These are phyloP conservation scores for Hymenoscyphus scutula DNA, from an alignment of 2,329 filamentous ascomycete species.

Conservation along the genomic window DNA sequence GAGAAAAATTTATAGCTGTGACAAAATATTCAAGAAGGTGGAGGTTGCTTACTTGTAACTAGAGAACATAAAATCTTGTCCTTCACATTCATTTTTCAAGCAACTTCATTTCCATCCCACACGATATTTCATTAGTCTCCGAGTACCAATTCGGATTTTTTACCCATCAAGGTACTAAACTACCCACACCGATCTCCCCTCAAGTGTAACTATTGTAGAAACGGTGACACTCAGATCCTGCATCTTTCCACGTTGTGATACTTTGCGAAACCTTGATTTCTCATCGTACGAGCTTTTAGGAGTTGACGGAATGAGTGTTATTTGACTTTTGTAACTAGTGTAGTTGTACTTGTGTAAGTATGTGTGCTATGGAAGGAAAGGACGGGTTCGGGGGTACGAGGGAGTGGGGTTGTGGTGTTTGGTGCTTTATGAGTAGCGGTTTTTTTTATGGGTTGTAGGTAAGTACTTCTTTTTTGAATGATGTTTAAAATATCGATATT, in stretches of 20 bases:
- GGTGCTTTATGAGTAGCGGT: neutral
- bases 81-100: no score
- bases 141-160: neutral
- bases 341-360: neutral
- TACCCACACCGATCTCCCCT: neutral
- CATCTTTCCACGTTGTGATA: neutral
- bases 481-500: neutral
- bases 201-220: neutral
- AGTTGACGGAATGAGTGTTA: neutral
- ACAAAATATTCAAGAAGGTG: no score
- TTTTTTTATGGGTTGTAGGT: neutral
- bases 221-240: conserved; percentile 1
- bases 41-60: neutral
- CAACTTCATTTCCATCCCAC: no score
- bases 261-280: neutral
- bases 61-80: neutral
- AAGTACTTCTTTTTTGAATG: neutral
- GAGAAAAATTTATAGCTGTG: no score
- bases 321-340: neutral
- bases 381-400: neutral
- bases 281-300: no score
- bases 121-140: no score
- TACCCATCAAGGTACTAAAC: neutral
- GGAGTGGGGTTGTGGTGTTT: neutral
- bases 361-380: neutral